Evolutionary conservation across 164 flowering plant species (phyloP).

Genomic region (Berberis vulgaris): DNA sequence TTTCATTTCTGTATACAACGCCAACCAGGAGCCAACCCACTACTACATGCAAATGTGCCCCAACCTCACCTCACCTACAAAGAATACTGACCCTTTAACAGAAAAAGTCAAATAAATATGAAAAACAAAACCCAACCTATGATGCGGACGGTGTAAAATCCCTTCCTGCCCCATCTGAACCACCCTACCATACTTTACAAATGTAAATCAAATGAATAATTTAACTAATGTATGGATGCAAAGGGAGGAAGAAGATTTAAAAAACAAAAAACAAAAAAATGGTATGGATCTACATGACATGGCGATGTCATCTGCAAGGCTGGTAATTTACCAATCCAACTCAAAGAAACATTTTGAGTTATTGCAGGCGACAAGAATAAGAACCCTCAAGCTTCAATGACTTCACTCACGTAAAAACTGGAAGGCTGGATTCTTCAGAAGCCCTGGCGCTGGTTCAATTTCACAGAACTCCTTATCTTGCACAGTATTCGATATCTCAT

Average conservation of each 20-base stretch:
- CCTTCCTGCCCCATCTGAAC: background rate
- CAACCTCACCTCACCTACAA: background rate
- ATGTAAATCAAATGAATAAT: background rate
- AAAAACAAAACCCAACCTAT: background rate
- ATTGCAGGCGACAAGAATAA: background rate
- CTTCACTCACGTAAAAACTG: slow-evolving; percentile 66
- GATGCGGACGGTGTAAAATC: background rate
- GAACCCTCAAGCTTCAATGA: background rate
- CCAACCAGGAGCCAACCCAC: background rate
- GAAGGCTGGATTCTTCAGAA: slow-evolving; percentile 60
- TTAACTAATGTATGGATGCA: background rate
- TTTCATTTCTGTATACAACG: background rate
- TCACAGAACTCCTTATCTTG: slow-evolving; percentile 46
- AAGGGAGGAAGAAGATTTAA: background rate
- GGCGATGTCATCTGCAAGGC: slow-evolving; percentile 1
- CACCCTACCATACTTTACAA: background rate
- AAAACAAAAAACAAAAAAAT: background rate
- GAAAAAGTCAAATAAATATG: too few species aligned
- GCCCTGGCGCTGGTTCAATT: slow-evolving; percentile 49
- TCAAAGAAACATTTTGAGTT: background rate
- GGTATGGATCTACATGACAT: slow-evolving; percentile 24
- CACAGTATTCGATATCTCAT: slow-evolving; percentile 84
- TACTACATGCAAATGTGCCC: background rate
- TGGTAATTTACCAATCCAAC: background rate
- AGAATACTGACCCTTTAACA: background rate